These are phyloP conservation scores for Paramecium caudatum DNA, from an alignment of 73 alveolate genomes.

Conservation along the genomic window DNA sequence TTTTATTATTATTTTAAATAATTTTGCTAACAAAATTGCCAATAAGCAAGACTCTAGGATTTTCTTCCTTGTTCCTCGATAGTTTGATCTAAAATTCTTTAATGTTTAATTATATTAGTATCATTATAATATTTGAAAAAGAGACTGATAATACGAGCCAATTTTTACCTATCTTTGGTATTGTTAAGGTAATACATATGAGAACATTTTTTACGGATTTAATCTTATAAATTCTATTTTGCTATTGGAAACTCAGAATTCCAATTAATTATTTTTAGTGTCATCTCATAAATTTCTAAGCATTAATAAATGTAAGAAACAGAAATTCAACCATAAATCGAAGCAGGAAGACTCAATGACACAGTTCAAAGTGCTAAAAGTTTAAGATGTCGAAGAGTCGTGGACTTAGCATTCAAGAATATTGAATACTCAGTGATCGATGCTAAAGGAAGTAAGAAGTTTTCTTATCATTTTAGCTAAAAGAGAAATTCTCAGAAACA, in stretches of 20 bases:
- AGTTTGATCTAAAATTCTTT: neutral
- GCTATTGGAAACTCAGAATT: conserved; percentile 41
- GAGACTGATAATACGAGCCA: neutral
- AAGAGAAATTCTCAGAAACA: conserved; percentile 12
- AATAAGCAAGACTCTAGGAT: neutral
- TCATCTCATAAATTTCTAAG: neutral
- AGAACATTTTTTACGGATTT: neutral
- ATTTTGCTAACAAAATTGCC: neutral
- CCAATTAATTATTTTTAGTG: neutral
- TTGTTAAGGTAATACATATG: neutral
- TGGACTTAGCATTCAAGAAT: conserved; percentile 20
- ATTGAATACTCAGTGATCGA: neutral
- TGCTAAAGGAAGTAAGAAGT: no score
- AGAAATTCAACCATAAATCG: conserved; percentile 3
- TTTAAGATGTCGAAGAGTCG: conserved; percentile 54
- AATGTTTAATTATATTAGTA: neutral
- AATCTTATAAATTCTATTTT: conserved; percentile 4
- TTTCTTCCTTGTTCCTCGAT: no score
- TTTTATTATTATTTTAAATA: neutral
- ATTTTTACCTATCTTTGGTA: neutral
- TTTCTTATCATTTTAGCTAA: no score
- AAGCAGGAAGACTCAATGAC: conserved; percentile 53
- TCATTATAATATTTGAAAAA: neutral
- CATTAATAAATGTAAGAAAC: conserved; percentile 45
- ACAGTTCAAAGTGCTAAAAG: conserved; percentile 45